These are phyloP conservation scores for Trypanosomatidae sp. DNA, from an alignment of 208 protist species.

Conservation along the genomic window DNA sequence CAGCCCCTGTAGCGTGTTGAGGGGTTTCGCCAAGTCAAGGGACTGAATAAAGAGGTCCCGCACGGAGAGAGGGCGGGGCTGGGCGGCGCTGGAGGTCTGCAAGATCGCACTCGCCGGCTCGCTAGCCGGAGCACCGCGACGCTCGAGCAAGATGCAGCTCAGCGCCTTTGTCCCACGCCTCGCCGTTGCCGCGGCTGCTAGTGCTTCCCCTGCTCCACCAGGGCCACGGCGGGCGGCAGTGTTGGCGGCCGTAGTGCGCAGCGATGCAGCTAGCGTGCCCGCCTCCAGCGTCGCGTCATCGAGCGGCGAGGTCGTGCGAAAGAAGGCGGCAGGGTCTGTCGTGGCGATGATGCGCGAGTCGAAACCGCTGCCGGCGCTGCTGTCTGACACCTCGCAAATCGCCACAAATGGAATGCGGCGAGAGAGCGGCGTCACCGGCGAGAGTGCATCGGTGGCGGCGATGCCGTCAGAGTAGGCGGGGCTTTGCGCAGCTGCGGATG, in stretches of 20 bases:
- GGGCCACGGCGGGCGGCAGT: not conserved
- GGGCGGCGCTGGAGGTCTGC: not conserved
- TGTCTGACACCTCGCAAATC: constrained; percentile 13
- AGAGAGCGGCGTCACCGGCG: not conserved
- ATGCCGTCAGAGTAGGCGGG: not conserved
- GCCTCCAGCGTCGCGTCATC: constrained; percentile 7
- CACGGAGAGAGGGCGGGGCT: constrained; percentile 24
- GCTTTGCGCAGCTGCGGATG: not conserved
- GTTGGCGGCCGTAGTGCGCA: too few species aligned
- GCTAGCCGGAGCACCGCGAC: constrained; percentile 3
- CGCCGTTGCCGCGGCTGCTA: too few species aligned
- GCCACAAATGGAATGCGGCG: constrained; percentile 6
- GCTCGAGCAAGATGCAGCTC: constrained; percentile 28
- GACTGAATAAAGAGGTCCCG: constrained; percentile 69
- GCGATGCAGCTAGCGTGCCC: too few species aligned
- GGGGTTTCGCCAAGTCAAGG: constrained; percentile 54
- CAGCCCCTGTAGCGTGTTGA: constrained; percentile 55
- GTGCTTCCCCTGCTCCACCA: not conserved
- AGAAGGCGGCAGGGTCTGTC: constrained; percentile 30
- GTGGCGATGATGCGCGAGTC: constrained; percentile 34
- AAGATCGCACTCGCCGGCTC: too few species aligned
- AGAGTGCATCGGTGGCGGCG: not conserved
- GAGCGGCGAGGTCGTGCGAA: constrained; percentile 11
- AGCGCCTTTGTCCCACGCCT: constrained; percentile 9
- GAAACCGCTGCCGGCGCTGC: not conserved